Percentiles rank a stretch among this genome's conserved stretches.
phyloP scores from a whole-genome alignment of 768 basidiomycete species.

The Lanmaoa rubissima region DNA sequence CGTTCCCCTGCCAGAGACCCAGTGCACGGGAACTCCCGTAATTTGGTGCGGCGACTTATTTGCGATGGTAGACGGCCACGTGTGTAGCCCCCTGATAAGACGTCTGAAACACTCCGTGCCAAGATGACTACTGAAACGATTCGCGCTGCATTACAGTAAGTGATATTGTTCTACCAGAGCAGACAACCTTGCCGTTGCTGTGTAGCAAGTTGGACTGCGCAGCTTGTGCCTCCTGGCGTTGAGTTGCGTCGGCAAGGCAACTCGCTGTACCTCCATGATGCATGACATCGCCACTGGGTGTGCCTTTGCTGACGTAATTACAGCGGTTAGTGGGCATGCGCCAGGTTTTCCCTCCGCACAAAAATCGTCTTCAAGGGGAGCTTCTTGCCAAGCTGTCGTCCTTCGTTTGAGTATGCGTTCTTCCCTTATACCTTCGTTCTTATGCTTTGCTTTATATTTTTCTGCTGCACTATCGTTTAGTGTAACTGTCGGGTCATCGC shows the following conservation, averaged over 20 bases:
- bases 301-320: slow-evolving; percentile 21
- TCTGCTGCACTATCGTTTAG: slow-evolving; percentile 35
- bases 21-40: slow-evolving; percentile 26
- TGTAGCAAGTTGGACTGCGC: neutral
- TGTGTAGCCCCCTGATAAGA: no score
- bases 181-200: neutral
- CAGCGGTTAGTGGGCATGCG: neutral
- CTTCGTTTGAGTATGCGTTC: slow-evolving; percentile 28
- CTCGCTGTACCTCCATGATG: neutral
- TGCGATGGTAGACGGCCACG: no score
- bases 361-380: slow-evolving; percentile 10
- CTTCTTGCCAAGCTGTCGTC: slow-evolving; percentile 10
- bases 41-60: slow-evolving; percentile 32
- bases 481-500: slow-evolving; percentile 46
- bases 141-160: no score
- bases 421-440: slow-evolving; percentile 22
- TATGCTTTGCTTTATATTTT: slow-evolving; percentile 24
- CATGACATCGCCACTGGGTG: neutral
- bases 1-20: neutral
- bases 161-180: neutral
- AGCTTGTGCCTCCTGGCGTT: neutral
- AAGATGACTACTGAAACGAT: no score
- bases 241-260: neutral
- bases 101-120: no score
- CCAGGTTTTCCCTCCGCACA: neutral